Evolutionary conservation across 768 basidiomycete species (phyloP), one percentile per base, ranked within the genome.

Genomic region (Suillus luteus): DNA sequence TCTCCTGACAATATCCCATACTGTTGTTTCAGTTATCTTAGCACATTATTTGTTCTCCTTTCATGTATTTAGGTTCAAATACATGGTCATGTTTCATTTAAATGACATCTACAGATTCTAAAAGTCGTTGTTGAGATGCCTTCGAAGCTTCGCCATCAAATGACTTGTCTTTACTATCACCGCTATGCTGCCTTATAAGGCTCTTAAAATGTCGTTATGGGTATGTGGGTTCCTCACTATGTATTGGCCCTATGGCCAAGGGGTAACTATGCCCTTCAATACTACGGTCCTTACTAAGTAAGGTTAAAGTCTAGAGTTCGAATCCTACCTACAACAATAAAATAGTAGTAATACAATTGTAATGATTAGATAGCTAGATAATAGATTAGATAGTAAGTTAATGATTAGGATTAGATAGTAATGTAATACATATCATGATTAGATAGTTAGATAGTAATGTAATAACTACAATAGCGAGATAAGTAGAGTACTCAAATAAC

Each of bases 401-500:
- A 27, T 27, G 27, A 38, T 38, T 40, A 40, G 8, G 15, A 41
- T 41, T 17, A 41, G 41, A 41, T 41, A 41, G 40, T 41, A 41
- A 41, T 41, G 40, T 41, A 41, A 41, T 41, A 17, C 2, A 27
- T 27, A 27, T 27, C 27, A 27, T 27, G 27, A 27, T 27, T 27
- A 27, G 27, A 27, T 27, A 27, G 27, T 27, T 27, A 27, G 27
- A 27, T 27, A 40, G 38, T 40, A 43, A 43, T 43, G 44, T 44
- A 44, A 44, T 44, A n/a, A 44, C 44, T 44, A 44, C 44, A 44
- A 44, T n/a, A 44, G 44, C 1, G 0, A 11, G 11, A n/a, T 46
- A 46, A 46, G 44, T 46, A 46, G 44, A n/a, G n/a, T 46, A 46
- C n/a, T 46, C 44, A 46, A 46, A 46, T 46, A 46, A 46, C 9